A percentile compares a stretch with the other conserved stretches of the same genome.
Conservation (phyloP, 495 filamentous ascomycete genomes). For the Penicillium atrosanguineum region DNA sequence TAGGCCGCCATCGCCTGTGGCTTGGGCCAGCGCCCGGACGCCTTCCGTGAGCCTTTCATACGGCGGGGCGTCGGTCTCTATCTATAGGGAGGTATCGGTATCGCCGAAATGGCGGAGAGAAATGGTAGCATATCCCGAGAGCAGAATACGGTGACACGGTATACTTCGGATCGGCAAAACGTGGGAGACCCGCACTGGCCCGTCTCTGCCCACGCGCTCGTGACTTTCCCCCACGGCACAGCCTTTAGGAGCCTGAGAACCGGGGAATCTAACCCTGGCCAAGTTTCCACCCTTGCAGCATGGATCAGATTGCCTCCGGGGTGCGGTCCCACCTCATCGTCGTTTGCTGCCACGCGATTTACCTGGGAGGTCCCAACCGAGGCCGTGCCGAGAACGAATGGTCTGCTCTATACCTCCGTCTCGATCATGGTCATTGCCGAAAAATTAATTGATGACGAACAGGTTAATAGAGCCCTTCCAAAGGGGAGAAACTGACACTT, state of each 20-base stretch:
- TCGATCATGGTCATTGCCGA: neutral
- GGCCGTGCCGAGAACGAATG: constrained; percentile 65
- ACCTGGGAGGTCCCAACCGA: constrained; percentile 58
- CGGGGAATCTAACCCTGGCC: neutral
- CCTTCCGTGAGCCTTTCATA: neutral
- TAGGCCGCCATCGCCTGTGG: neutral
- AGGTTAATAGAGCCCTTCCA: constrained; percentile 67
- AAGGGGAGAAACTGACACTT: constrained; percentile 67
- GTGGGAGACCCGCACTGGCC: neutral
- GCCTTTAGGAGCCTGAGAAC: too few species aligned
- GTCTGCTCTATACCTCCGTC: constrained; percentile 32
- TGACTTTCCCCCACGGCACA: neutral
- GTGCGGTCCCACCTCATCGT: constrained; percentile 55
- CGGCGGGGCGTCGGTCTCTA: neutral
- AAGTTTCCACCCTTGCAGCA: neutral
- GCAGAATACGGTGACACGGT: neutral
- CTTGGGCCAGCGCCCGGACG: neutral
- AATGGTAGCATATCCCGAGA: neutral
- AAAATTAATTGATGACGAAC: neutral
- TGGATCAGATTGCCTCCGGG: neutral
- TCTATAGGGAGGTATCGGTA: neutral
- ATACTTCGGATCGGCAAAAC: neutral
- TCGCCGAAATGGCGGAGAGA: neutral
- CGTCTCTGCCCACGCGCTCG: neutral
- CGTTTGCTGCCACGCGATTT: constrained; percentile 82